phyloP scores from a whole-genome alignment of 1,139 yeast genomes.

The Suhomyces terraborum region DNA sequence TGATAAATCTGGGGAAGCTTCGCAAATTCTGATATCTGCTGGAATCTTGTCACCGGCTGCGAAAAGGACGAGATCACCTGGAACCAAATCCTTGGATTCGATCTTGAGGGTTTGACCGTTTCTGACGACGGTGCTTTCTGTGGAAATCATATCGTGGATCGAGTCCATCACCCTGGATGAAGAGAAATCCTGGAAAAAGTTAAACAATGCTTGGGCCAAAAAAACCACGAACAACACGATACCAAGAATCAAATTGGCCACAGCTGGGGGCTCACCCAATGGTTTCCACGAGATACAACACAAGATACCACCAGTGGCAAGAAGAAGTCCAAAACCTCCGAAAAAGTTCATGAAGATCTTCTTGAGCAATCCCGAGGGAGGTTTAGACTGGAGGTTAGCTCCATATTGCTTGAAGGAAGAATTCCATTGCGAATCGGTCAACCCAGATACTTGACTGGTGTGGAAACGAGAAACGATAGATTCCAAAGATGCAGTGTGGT shows the following conservation, averaged over 20 bases:
- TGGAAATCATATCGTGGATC: slow-evolving; percentile 47
- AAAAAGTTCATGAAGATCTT: slow-evolving; percentile 44
- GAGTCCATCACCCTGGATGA: slow-evolving; percentile 53
- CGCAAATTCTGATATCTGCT: slow-evolving; percentile 34
- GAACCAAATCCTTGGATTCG: slow-evolving; percentile 30
- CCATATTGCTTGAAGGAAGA: slow-evolving; percentile 32
- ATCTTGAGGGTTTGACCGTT: slow-evolving; percentile 21
- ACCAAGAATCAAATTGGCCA: slow-evolving; percentile 50
- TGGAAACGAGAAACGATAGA: slow-evolving; percentile 27
- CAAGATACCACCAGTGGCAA: slow-evolving; percentile 48
- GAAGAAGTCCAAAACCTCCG: slow-evolving; percentile 53
- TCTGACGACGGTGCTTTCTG: slow-evolving; percentile 30
- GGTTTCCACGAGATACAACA: slow-evolving; percentile 54
- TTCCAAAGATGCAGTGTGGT: slow-evolving; percentile 27
- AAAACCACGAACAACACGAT: slow-evolving; percentile 47
- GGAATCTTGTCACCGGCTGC: slow-evolving; percentile 33
- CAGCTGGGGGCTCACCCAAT: slow-evolving; percentile 51
- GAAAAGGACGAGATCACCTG: slow-evolving; percentile 34
- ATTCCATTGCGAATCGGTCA: slow-evolving; percentile 19
- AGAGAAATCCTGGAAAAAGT: slow-evolving; percentile 53
- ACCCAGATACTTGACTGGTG: slow-evolving; percentile 23
- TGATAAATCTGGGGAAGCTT: slow-evolving; percentile 28
- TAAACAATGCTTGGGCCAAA: slow-evolving; percentile 49
- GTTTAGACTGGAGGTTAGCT: slow-evolving; percentile 40
- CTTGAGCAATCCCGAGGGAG: slow-evolving; percentile 33